Conservation (phyloP, 345 rosid genomes). For the Angophora floribunda region DNA sequence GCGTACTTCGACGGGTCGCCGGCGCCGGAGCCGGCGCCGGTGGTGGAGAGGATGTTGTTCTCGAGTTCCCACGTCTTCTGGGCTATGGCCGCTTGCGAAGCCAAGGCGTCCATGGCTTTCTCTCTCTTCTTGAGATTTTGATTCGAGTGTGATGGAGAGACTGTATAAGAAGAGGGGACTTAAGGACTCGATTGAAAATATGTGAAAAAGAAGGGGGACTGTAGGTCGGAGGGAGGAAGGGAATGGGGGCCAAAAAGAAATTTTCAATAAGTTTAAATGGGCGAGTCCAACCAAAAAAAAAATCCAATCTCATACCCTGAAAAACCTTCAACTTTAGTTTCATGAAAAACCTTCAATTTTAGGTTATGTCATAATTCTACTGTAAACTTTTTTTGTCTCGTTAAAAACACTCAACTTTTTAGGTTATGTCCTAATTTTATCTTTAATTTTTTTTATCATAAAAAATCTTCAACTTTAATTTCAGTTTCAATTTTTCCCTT, state of each 20-base stretch:
- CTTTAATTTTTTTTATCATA: no score
- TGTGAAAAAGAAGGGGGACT: fast-evolving
- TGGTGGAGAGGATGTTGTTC: constrained; percentile 53
- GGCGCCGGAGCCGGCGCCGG: constrained; percentile 13
- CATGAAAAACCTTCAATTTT: no score
- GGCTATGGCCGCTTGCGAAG: constrained; percentile 52
- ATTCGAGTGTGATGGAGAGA: background rate
- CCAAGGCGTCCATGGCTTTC: constrained; percentile 20
- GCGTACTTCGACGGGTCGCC: constrained; percentile 11
- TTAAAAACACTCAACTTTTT: no score
- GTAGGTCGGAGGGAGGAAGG: background rate
- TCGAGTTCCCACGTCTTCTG: constrained; percentile 98
- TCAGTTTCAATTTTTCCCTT: no score
- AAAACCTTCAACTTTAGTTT: no score
- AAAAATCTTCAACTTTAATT: no score
- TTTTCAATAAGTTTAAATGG: background rate
- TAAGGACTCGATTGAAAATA: background rate
- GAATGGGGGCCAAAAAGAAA: background rate
- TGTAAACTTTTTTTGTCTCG: no score
- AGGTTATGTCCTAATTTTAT: no score
- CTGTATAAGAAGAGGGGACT: background rate
- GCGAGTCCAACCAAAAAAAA: no score
- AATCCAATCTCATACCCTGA: no score
- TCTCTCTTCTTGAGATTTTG: background rate
- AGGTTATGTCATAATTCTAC: no score